These are phyloP conservation scores for Xanthoconium stramineum DNA, from an alignment of 768 basidiomycete species.

Conservation along the genomic window DNA sequence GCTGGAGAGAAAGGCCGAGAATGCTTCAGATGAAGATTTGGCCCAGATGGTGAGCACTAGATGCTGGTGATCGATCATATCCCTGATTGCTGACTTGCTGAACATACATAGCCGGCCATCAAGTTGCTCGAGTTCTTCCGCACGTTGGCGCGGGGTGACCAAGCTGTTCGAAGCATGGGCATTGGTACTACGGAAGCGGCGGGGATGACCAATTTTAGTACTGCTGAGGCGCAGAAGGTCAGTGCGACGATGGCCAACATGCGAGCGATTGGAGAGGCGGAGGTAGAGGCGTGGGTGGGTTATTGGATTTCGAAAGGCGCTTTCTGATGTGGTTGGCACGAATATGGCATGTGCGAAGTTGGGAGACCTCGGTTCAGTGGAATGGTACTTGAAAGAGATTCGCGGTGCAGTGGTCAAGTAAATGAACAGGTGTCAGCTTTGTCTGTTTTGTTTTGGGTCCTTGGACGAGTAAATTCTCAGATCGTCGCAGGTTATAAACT, in stretches of 20 bases:
- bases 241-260: conserved; percentile 26
- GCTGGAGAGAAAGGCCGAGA: conserved; percentile 22
- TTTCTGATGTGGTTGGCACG: conserved; percentile 8
- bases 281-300: conserved; percentile 24
- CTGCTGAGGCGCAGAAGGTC: conserved; percentile 7
- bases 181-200: conserved; percentile 11
- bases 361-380: too few relatives aligned
- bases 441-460: too few relatives aligned
- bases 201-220: conserved; percentile 21
- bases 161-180: not conserved
- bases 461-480: too few relatives aligned
- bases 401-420: too few relatives aligned
- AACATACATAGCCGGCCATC: conserved; percentile 29
- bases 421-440: too few relatives aligned
- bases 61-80: too few relatives aligned
- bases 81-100: not conserved
- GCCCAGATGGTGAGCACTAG: conserved; percentile 28
- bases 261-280: conserved; percentile 21
- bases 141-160: conserved; percentile 18
- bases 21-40: conserved; percentile 26
- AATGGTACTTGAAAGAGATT: too few relatives aligned
- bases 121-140: conserved; percentile 36
- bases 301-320: conserved; percentile 24
- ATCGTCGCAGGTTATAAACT: too few relatives aligned
- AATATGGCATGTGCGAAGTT: too few relatives aligned